Evolutionary conservation across 768 basidiomycete genomes (phyloP).

Genomic region (Phlebiopsis flavidoalba): DNA sequence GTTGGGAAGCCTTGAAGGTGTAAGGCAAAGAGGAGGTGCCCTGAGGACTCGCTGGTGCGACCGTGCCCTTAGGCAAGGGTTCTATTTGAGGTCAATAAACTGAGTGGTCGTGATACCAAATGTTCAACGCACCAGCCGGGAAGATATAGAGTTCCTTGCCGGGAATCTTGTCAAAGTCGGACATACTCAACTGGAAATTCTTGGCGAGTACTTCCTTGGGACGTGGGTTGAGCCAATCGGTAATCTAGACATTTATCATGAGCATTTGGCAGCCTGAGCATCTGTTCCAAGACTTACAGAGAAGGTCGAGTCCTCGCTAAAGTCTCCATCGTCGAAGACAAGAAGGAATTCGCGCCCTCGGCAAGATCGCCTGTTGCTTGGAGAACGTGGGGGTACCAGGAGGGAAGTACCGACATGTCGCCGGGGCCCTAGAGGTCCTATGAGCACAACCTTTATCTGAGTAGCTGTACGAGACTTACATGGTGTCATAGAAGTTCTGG

Average conservation of each 20-base stretch:
- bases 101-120: neutral
- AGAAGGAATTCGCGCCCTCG: constrained; percentile 23
- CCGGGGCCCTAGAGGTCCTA: constrained; percentile 31
- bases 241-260: constrained; percentile 15
- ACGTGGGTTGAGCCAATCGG: constrained; percentile 26
- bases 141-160: constrained; percentile 25
- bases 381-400: constrained; percentile 52
- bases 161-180: constrained; percentile 23
- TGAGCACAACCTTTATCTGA: neutral
- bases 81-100: constrained; percentile 9
- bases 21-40: constrained; percentile 41
- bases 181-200: constrained; percentile 21
- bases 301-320: constrained; percentile 29
- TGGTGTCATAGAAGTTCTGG: constrained; percentile 43
- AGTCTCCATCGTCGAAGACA: constrained; percentile 30
- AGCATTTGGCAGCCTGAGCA: neutral
- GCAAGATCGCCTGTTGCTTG: constrained; percentile 42
- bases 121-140: constrained; percentile 17
- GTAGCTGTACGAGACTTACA: constrained; percentile 26
- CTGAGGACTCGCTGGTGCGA: constrained; percentile 36
- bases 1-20: constrained; percentile 43
- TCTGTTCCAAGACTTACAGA: constrained; percentile 13
- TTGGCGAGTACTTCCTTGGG: constrained; percentile 32
- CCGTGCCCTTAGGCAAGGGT: constrained; percentile 26
- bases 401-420: constrained; percentile 55